Percentiles rank a stretch among this genome's conserved stretches.
Conservation (phyloP, 306 rosid species). For the Vicia villosa region DNA sequence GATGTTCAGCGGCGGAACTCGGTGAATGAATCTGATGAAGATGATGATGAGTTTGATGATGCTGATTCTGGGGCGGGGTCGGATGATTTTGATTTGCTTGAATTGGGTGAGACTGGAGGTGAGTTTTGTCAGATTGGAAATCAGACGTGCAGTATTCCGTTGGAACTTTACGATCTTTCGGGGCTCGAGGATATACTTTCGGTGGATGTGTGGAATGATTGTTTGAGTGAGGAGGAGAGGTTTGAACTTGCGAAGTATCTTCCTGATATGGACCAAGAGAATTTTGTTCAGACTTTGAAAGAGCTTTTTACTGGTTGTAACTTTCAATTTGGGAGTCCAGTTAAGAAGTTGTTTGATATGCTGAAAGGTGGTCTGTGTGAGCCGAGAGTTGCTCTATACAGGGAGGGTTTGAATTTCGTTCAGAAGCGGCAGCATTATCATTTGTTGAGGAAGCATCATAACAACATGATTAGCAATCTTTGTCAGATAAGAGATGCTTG, state of each 20-base stretch:
- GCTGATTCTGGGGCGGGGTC: constrained; percentile 99
- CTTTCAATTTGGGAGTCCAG: constrained; percentile 91
- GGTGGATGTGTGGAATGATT: constrained; percentile 92
- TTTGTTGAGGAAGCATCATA: constrained; percentile 87
- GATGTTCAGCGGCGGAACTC: constrained; percentile 74
- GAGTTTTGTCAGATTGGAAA: constrained; percentile 97
- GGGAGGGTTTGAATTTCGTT: constrained; percentile 77
- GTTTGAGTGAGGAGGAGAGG: constrained; percentile 81
- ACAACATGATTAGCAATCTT: constrained; percentile 80
- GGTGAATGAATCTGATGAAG: constrained; percentile 82
- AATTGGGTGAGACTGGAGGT: constrained; percentile 90
- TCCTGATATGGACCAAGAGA: constrained; percentile 94
- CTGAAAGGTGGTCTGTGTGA: constrained; percentile 95
- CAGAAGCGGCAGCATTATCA: constrained; percentile 89
- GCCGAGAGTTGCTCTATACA: constrained; percentile 96
- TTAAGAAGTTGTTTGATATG: constrained; percentile 77
- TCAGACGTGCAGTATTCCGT: constrained; percentile 90
- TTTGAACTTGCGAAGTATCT: constrained; percentile 82
- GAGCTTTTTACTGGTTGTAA: constrained; percentile 81
- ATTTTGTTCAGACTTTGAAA: constrained; percentile 59
- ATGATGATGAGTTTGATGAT: constrained; percentile 89
- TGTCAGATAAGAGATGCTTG: constrained; percentile 97
- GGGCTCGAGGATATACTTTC: constrained; percentile 84
- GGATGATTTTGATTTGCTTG: constrained; percentile 96
- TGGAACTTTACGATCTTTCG: constrained; percentile 88